phyloP scores from a whole-genome alignment of 1,139 yeast species.

The Petasospora fabianii region DNA sequence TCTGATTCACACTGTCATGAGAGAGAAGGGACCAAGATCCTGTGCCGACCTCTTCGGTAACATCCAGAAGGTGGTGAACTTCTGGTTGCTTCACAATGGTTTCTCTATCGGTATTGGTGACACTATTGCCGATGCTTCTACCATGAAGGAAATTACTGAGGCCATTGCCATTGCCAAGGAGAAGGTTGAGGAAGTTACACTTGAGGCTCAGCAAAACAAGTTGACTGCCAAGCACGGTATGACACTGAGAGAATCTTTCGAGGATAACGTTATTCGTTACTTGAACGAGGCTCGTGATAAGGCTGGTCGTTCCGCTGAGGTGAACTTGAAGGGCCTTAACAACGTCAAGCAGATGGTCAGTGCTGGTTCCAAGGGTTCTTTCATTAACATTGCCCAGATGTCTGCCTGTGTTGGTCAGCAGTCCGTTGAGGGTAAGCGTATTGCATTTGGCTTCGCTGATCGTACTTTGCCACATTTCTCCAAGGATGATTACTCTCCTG shows the following conservation, averaged over 20 bases:
- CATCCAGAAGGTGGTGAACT: constrained; percentile 92
- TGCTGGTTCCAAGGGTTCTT: constrained; percentile 99
- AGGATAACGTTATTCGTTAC: constrained; percentile 92
- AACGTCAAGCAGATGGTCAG: constrained; percentile 99
- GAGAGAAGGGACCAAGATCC: constrained; percentile 91
- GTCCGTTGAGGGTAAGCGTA: constrained; percentile 99
- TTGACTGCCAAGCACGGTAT: constrained; percentile 98
- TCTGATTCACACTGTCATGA: constrained; percentile 91
- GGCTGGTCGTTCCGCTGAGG: constrained; percentile 98
- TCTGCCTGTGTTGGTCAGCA: constrained; percentile 99
- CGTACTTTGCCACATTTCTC: constrained; percentile 97
- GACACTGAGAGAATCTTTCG: constrained; percentile 98
- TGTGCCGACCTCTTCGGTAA: constrained; percentile 92
- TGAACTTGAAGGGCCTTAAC: constrained; percentile 87
- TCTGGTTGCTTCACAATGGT: constrained; percentile 94
- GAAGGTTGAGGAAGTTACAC: constrained; percentile 88
- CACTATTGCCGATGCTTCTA: constrained; percentile 95
- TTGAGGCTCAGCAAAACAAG: constrained; percentile 84
- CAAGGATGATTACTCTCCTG: constrained; percentile 97
- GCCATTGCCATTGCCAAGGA: constrained; percentile 91
- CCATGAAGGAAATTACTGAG: constrained; percentile 89
- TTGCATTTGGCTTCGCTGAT: constrained; percentile 94
- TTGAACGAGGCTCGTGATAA: constrained; percentile 98
- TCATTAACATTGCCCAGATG: constrained; percentile 98
- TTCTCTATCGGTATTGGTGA: constrained; percentile 99